Base-by-base conservation (phyloP, 2,329 filamentous ascomycete species). In the Apiospora hydei region DNA sequence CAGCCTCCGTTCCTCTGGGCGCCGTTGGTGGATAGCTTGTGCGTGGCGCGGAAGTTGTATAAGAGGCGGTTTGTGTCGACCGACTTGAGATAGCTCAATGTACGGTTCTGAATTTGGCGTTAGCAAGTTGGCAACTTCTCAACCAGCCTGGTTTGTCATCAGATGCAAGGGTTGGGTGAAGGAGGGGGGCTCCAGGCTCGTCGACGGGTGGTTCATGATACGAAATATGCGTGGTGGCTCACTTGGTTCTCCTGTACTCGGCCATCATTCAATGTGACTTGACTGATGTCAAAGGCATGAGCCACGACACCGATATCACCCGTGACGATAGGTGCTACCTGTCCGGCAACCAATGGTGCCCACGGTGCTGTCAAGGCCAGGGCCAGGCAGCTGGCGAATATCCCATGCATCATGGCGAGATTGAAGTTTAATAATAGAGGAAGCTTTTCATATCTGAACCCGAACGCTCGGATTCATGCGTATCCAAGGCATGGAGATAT, bases 1-100 rank as follows among this genome's bases (percentile, higher is more conserved):
- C 87, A 88, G 2, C 87, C 87, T 2, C 85, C 85, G 67, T 87
- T 86, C 7, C 81, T 68, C 1, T 78, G 73, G 1, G 86, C 87
- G 1, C 84, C 84, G 3, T 85, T 81, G 11, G 86, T 88, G 3
- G 83, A 83, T 0, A 88, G 74, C 24, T 82, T 79, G 71, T 88
- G 86, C 67, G 81, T 87, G 43, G 78, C 74, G 24, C 86, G 81
- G 78, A 87, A 88, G 74, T 83, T 83, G 77, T 87, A 87, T 24
- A 87, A 82, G 1, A 88, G 77, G 1, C 86, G 81, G 24, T 87
- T 82, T 0, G 83, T 74, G 69, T 87, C 82, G 30, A 87, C 81
- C 41, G 74, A 82, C 69, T 85, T 85, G 51, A 87, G 78, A 73
- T 88, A 88, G 41, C 75, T 79, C 18, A 87, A 74, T 0, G 86